Conservation (phyloP, 148 eudicot genomes). For the Cornus florida region DNA sequence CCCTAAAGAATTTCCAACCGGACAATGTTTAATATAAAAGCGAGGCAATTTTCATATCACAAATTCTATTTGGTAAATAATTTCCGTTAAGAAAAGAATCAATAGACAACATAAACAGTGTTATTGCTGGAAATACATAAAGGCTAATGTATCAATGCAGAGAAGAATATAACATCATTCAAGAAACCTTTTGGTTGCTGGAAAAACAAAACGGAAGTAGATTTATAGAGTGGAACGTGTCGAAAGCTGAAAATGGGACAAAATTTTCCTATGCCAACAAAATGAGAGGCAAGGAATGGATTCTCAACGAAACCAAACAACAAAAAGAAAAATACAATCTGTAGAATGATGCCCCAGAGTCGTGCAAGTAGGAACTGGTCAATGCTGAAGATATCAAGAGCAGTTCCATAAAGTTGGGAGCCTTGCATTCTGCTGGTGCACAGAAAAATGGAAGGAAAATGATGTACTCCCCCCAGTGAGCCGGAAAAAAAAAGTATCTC, state of each 20-base stretch:
- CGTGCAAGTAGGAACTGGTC: background rate
- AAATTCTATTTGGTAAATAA: too few species aligned
- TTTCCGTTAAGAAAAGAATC: background rate
- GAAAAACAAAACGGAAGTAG: background rate
- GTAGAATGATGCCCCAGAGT: background rate
- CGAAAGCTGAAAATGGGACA: slow-evolving; percentile 1
- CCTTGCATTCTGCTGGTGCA: background rate
- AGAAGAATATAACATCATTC: background rate
- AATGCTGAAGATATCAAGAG: background rate
- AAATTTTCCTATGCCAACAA: slow-evolving; percentile 1
- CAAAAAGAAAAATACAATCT: background rate
- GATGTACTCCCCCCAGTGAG: background rate
- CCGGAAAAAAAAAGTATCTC: slow-evolving; percentile 14
- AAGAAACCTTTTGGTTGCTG: slow-evolving; percentile 8
- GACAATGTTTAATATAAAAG: too few species aligned
- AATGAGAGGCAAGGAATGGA: background rate
- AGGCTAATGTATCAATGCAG: background rate
- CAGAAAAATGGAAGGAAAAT: background rate
- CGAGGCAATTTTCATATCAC: too few species aligned
- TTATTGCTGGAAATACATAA: background rate
- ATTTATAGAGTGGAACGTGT: background rate
- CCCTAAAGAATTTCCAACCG: too few species aligned
- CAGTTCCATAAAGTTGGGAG: background rate
- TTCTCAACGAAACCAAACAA: background rate
- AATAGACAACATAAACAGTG: background rate